Evolutionary conservation across 306 rosid species (phyloP).

Genomic region (Dalbergia cochinchinensis): DNA sequence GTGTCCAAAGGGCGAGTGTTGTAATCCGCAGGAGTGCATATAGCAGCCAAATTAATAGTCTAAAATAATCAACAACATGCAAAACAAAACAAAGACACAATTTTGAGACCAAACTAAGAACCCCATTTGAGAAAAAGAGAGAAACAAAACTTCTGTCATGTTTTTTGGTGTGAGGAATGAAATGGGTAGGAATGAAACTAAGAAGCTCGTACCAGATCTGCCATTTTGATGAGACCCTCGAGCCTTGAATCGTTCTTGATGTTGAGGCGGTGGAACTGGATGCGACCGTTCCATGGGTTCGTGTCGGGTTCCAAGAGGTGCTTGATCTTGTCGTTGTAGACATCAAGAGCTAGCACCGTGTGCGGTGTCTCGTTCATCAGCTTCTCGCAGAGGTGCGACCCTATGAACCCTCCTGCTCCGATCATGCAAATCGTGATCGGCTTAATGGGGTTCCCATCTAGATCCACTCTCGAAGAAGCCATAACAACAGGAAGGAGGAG

Average conservation of each 20-base stretch:
- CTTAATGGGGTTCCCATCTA: conserved; percentile 77
- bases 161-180: not conserved
- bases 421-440: conserved; percentile 92
- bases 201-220: conserved; percentile 74
- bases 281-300: conserved; percentile 77
- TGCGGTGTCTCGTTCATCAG: conserved; percentile 83
- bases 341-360: conserved; percentile 82
- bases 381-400: conserved; percentile 94
- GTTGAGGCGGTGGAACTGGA: conserved; percentile 91
- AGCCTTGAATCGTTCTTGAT: conserved; percentile 91
- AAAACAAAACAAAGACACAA: conserved; percentile 33
- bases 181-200: not conserved
- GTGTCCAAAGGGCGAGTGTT: conserved; percentile 94
- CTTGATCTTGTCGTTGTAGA: conserved; percentile 89
- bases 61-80: conserved; percentile 24
- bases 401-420: conserved; percentile 96
- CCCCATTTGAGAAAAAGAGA: not conserved
- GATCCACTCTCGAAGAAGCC: conserved; percentile 82
- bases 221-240: conserved; percentile 86
- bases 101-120: not conserved
- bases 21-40: conserved; percentile 95
- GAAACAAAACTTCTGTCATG: not conserved
- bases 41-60: conserved; percentile 96
- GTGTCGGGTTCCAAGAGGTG: conserved; percentile 80
- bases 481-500: conserved; percentile 14